phyloP scores from a whole-genome alignment of 2,329 filamentous ascomycete species.

The Seiridium unicorne region DNA sequence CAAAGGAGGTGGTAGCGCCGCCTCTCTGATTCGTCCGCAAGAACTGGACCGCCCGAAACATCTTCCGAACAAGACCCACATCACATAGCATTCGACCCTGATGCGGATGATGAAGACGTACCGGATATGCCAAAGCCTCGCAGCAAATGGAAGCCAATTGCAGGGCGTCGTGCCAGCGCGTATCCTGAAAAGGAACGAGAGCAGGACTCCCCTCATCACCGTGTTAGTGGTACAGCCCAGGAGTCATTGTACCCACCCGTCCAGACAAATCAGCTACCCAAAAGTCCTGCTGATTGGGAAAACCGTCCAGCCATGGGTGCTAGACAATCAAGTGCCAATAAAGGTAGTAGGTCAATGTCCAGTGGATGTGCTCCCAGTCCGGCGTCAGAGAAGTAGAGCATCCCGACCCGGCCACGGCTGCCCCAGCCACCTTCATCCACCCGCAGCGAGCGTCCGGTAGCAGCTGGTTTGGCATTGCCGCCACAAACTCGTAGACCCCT shows the following conservation, averaged over 20 bases:
- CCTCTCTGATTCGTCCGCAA: slow-evolving; percentile 4
- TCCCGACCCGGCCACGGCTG: no score
- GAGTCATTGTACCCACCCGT: slow-evolving; percentile 19
- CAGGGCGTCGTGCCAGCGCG: neutral
- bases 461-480: no score
- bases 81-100: neutral
- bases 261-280: no score
- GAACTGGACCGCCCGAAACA: neutral
- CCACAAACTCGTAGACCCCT: neutral
- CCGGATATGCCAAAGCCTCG: neutral
- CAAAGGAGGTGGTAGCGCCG: slow-evolving; percentile 11
- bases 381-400: no score
- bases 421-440: no score
- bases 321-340: no score
- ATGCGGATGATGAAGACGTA: neutral
- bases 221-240: slow-evolving; percentile 33
- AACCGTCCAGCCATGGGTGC: no score
- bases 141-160: slow-evolving; percentile 8
- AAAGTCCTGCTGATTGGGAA: no score
- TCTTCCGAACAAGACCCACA: no score
- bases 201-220: slow-evolving; percentile 34
- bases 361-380: no score
- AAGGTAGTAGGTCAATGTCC: no score
- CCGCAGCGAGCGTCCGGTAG: no score
- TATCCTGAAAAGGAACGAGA: slow-evolving; percentile 3